Evolutionary conservation across 2,329 filamentous ascomycete species (phyloP).

Genomic region (Sclerotinia minor): DNA sequence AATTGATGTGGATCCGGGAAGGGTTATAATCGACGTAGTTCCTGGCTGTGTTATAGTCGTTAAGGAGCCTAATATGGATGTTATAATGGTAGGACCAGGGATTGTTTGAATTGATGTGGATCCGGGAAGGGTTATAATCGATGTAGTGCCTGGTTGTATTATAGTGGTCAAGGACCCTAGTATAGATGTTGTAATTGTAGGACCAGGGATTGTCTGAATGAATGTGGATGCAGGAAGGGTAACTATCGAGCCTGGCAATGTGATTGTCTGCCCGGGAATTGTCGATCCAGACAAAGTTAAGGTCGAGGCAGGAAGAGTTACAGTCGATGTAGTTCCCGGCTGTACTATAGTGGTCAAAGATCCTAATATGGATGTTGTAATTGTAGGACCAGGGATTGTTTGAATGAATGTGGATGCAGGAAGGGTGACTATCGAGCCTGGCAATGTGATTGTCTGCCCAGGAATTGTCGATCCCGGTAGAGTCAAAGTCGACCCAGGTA

Average conservation of each 20-base stretch:
- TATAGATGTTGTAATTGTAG: conserved; percentile 26
- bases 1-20: too few relatives aligned
- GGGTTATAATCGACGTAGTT: too few relatives aligned
- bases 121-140: conserved; percentile 3
- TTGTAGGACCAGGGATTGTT: conserved; percentile 24
- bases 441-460: background rate
- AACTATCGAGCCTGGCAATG: background rate
- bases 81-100: too few relatives aligned
- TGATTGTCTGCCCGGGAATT: conserved; percentile 1
- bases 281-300: too few relatives aligned
- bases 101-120: too few relatives aligned
- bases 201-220: conserved; percentile 17
- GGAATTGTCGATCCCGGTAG: conserved; percentile 12
- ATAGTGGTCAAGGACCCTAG: conserved; percentile 27
- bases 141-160: conserved; percentile 21
- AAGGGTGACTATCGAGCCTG: background rate
- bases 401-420: background rate
- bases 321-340: conserved; percentile 22
- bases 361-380: conserved; percentile 26
- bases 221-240: background rate
- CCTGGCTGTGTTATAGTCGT: too few relatives aligned
- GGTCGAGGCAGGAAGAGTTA: background rate
- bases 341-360: conserved; percentile 25
- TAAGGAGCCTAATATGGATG: too few relatives aligned
- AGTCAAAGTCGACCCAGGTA: background rate